These are phyloP conservation scores for Cladosporium oxysporum DNA, from an alignment of 2,329 filamentous ascomycete genomes.

Conservation along the genomic window DNA sequence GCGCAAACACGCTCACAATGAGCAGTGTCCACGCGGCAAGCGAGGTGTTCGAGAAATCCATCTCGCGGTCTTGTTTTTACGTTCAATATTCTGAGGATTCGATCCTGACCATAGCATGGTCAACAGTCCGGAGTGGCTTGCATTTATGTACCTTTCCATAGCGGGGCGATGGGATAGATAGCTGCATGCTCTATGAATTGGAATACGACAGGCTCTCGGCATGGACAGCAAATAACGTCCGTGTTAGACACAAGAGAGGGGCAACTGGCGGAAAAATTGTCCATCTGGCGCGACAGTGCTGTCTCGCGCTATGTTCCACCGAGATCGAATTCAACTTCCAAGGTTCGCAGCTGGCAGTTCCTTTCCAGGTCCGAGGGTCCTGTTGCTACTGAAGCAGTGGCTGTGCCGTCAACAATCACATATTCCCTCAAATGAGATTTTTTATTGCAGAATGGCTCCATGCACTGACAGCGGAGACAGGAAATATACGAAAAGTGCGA, in stretches of 20 bases:
- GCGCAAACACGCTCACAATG: background rate
- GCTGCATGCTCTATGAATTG: background rate
- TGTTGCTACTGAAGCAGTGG: too few relatives aligned
- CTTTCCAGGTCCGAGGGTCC: too few relatives aligned
- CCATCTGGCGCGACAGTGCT: background rate
- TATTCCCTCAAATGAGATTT: too few relatives aligned
- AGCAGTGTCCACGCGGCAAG: background rate
- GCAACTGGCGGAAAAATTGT: background rate
- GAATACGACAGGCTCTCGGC: background rate
- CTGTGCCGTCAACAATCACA: too few relatives aligned
- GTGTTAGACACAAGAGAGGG: background rate
- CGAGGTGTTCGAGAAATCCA: background rate
- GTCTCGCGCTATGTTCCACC: background rate
- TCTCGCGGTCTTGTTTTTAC: background rate
- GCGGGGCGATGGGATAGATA: conserved; percentile 4
- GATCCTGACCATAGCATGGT: background rate
- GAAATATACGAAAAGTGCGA: too few relatives aligned
- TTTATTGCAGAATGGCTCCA: too few relatives aligned
- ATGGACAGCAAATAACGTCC: background rate
- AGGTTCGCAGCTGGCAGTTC: too few relatives aligned
- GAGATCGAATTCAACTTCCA: too few relatives aligned
- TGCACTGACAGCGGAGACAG: too few relatives aligned
- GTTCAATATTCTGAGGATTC: background rate
- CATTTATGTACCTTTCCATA: background rate
- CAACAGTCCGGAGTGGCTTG: background rate